Base-by-base conservation (phyloP, 192 early-diverging fungal species). In the Coemansia sp. region DNA sequence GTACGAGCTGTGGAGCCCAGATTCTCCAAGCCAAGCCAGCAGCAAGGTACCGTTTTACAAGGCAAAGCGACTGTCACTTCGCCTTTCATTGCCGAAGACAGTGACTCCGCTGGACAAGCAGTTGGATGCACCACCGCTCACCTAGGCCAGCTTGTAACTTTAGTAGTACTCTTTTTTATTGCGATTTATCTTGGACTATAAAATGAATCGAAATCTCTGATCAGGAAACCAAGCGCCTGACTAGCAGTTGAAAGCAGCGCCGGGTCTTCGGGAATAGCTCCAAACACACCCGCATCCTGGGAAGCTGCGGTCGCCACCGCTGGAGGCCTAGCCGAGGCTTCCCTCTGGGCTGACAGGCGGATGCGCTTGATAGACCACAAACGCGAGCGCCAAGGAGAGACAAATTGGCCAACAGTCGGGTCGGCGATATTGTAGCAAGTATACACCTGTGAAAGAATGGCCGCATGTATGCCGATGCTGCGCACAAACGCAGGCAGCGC, bases 371-470 rank as follows among this genome's bases (percentile, higher is more conserved):
- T 95, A 65, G 95, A 93, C 47, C 90, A 86, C 69, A 99, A 68
- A n/a, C 97, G 86, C 60, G 93, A 93, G 41, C 87, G 83, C 87
- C 92, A 94, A 65, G 95, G 95, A 27, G 93, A 92, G n/a, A 91
- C 86, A 76, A 92, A 95, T 65, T 91, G 89, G 11, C 64, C 65
- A 4, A 80, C 85, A 35, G 79, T 71, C 11, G 53, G 41, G 49
- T 87, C 84, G 37, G 69, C 82, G 39, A 83, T 84, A n/a, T 86
- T 83, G 67, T 85, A 89, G 68, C 89, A 87, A 22, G 84, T 76
- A 61, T 90, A 95, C 7, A 96, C 89, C 65, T 98, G 91, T 38
- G 95, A 89, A 73, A 96, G 90, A 58, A 97, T 89, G 58, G 94
- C 95, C 29, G 91, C 90, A 71, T 97, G 93, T 30, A 96, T 83